Evolutionary conservation across 2,329 filamentous ascomycete genomes (phyloP).

Genomic region (Thielaviopsis euricoi): DNA sequence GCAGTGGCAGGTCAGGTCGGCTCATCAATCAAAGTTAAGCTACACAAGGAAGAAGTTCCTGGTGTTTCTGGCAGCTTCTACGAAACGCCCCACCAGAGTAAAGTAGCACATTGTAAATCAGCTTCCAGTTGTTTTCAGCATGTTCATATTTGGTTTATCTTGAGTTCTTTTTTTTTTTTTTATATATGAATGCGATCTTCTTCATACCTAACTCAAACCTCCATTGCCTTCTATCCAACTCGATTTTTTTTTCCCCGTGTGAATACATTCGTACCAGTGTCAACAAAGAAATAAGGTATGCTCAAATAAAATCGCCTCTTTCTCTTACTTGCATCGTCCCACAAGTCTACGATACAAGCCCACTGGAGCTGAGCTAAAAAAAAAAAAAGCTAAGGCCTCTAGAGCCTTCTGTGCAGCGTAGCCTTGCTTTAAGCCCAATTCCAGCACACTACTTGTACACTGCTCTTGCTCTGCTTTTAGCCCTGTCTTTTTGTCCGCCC

Average conservation of each 20-base stretch:
- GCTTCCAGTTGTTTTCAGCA: too few species aligned
- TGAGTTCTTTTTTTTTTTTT: too few species aligned
- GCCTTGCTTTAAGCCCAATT: not conserved
- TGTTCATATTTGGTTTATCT: not conserved
- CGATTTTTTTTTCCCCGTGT: too few species aligned
- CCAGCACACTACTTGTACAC: not conserved
- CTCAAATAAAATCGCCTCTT: not conserved
- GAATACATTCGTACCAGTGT: too few species aligned
- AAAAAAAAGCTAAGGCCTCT: not conserved
- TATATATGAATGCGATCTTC: too few species aligned
- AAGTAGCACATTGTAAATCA: too few species aligned
- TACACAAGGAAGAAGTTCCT: not conserved
- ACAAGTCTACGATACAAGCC: not conserved
- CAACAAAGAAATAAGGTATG: not conserved
- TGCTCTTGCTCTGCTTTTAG: too few species aligned
- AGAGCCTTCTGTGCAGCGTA: not conserved
- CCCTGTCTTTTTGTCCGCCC: not conserved
- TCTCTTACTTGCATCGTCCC: not conserved
- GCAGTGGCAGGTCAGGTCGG: too few species aligned
- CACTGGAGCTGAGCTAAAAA: not conserved
- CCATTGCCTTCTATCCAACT: too few species aligned
- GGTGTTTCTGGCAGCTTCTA: constrained; percentile 10
- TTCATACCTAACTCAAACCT: too few species aligned
- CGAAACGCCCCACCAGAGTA: not conserved
- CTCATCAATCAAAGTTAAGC: too few species aligned